Base-by-base conservation (phyloP, 2,329 filamentous ascomycete species). In the Plenodomus tracheiphilus region DNA sequence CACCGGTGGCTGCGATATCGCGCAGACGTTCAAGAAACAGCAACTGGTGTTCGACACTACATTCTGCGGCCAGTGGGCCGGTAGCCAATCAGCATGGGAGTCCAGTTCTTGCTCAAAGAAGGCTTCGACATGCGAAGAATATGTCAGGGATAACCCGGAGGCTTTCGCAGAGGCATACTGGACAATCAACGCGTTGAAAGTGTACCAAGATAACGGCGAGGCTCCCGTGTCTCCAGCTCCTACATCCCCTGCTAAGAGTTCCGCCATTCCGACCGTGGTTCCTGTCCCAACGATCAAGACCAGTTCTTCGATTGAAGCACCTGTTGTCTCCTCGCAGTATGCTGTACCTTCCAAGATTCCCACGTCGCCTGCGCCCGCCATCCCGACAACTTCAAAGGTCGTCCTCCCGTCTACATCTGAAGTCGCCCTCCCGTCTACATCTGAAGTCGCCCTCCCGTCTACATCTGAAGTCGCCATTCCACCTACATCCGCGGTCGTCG, bases 11-110 rank as follows among this genome's bases (percentile, higher is more conserved):
- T 97, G 93, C 73, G 76, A 92, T 60, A 87, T 96, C 56, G 77
- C 85, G 51, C 57, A 73, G 1, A 81, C 86, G 71, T 95, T 97
- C 76, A 76, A 76, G 51, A 73, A 87, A 51, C 82, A 96, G 75
- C 82, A 86, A 61, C 85, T 97, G 55, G 82, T 93, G 55, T 86
- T 94, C 71, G 85, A 93, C 74, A 94, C 86, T 1, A 88, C 88
- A 5, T 90, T 96, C 70, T 97, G 92, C 72, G 92, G 92, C 17
- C 83, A 87, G 65, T 96, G 91, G 91, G 91, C 91, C 7, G 60
- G 60, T n/a, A 48, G 35, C 2, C 89, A 89, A 19, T 69, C 76
- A 36, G 83, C 85, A 28, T 96, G 88, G 86, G 63, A 65, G 41
- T 64, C 70, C 25, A 79, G 85, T 51, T 79, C 81, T 37, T 92